Evolutionary conservation across 495 filamentous ascomycete genomes (phyloP).

Genomic region (Melanomma pulvis-pyrius): DNA sequence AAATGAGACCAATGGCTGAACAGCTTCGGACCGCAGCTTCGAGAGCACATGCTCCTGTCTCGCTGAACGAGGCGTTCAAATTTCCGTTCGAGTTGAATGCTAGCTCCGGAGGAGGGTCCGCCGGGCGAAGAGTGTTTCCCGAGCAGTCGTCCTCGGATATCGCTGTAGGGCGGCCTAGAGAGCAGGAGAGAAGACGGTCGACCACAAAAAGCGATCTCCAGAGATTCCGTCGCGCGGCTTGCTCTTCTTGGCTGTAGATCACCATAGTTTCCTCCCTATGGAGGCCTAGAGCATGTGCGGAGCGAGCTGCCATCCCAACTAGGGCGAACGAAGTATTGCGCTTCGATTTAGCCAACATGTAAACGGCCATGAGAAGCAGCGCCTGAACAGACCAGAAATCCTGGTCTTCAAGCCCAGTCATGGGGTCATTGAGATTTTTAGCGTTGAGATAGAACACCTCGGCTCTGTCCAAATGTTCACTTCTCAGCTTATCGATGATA

Average conservation of each 20-base stretch:
- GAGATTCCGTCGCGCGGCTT: constrained; percentile 55
- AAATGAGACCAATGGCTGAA: constrained; percentile 66
- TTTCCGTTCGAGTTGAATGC: constrained; percentile 5
- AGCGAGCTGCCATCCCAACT: constrained; percentile 66
- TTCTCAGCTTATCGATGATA: constrained; percentile 56
- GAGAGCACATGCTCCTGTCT: constrained; percentile 44
- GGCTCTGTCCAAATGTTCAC: constrained; percentile 52
- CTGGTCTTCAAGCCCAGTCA: constrained; percentile 62
- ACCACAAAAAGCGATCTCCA: constrained; percentile 66
- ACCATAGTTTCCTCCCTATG: constrained; percentile 64
- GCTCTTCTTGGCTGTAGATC: constrained; percentile 52
- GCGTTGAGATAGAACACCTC: constrained; percentile 64
- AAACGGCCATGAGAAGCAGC: constrained; percentile 62
- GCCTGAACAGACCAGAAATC: constrained; percentile 67
- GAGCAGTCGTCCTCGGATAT: constrained; percentile 67
- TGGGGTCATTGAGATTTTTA: constrained; percentile 57
- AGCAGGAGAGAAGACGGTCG: constrained; percentile 62
- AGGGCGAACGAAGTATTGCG: constrained; percentile 64
- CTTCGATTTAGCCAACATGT: constrained; percentile 60
- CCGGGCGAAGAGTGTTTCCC: constrained; percentile 51
- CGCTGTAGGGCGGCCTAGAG: constrained; percentile 61
- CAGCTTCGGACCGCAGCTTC: constrained; percentile 61
- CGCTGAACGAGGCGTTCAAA: constrained; percentile 9
- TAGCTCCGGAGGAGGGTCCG: constrained; percentile 44
- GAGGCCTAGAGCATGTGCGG: constrained; percentile 61